Evolutionary conservation across 225 moss, liverwort and hornwort genomes (phyloP).

Genomic region (Straminergon stramineum): DNA sequence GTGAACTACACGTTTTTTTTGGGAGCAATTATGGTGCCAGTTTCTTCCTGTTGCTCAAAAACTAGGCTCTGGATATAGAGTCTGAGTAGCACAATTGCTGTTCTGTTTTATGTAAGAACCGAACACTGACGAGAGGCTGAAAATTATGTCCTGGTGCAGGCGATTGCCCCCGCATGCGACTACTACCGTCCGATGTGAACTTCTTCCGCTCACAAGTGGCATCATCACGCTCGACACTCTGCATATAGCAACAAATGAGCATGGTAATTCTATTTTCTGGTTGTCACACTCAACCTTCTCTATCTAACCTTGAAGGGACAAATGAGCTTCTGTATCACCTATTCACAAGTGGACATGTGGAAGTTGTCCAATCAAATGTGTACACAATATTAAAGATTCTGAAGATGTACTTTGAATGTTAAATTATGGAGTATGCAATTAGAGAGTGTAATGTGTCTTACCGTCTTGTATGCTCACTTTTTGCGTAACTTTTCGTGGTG

Average conservation of each 20-base stretch:
- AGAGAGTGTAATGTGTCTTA: background rate
- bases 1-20: background rate
- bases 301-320: background rate
- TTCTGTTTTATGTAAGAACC: background rate
- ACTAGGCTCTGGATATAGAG: background rate
- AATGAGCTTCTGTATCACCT: background rate
- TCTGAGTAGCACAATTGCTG: background rate
- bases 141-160: slow-evolving; percentile 31
- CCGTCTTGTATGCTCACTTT: background rate
- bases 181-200: slow-evolving; percentile 83
- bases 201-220: slow-evolving; percentile 87
- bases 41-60: background rate
- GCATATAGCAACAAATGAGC: slow-evolving; percentile 84
- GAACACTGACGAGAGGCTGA: background rate
- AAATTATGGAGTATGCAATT: background rate
- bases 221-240: slow-evolving; percentile 95
- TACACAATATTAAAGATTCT: background rate
- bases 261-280: slow-evolving; percentile 46
- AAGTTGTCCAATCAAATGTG: background rate
- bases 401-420: background rate
- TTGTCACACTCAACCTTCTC: background rate
- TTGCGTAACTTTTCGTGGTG: background rate
- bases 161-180: slow-evolving; percentile 94
- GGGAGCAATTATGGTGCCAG: background rate
- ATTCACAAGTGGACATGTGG: background rate